phyloP scores from a whole-genome alignment of 148 eudicot genomes.

The Rhododendron williamsianum region DNA sequence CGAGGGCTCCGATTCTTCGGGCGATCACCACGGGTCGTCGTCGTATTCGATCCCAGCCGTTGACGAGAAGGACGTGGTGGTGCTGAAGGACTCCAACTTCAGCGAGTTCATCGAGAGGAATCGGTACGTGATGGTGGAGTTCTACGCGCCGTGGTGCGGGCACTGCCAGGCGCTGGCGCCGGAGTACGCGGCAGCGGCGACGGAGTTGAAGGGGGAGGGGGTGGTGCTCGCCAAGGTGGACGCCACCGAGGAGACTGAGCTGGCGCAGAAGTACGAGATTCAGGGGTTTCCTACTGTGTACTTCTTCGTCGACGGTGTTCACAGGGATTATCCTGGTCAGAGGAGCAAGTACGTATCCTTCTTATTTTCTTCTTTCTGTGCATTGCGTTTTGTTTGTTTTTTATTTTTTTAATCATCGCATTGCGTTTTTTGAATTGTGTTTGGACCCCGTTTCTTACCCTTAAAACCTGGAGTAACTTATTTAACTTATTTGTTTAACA shows the following conservation, averaged over 20 bases:
- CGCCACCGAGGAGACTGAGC: constrained; percentile 56
- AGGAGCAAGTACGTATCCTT: constrained; percentile 56
- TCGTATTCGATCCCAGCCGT: constrained; percentile 21
- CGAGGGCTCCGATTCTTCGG: constrained; percentile 22
- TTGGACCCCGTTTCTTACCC: neutral
- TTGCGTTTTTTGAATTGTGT: neutral
- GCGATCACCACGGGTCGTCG: constrained; percentile 2
- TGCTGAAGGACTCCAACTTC: constrained; percentile 45
- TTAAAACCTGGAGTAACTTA: neutral
- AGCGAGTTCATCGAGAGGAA: constrained; percentile 36
- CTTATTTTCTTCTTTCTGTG: neutral
- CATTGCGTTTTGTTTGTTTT: too few relatives aligned
- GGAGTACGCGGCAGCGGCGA: constrained; percentile 80
- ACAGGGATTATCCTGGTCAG: constrained; percentile 49
- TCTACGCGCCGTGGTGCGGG: constrained; percentile 96
- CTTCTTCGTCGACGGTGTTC: constrained; percentile 64
- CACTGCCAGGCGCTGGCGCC: constrained; percentile 78
- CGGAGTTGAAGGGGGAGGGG: constrained; percentile 51
- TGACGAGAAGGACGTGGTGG: constrained; percentile 72
- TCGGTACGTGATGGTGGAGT: constrained; percentile 71
- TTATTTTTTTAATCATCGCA: too few relatives aligned
- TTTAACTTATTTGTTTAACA: too few relatives aligned
- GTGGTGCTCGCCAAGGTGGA: constrained; percentile 81
- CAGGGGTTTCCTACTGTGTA: constrained; percentile 69
- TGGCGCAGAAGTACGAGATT: constrained; percentile 61